Evolutionary conservation across 305 asterid genomes (phyloP).

Genomic region (Fraxinus ornus): DNA sequence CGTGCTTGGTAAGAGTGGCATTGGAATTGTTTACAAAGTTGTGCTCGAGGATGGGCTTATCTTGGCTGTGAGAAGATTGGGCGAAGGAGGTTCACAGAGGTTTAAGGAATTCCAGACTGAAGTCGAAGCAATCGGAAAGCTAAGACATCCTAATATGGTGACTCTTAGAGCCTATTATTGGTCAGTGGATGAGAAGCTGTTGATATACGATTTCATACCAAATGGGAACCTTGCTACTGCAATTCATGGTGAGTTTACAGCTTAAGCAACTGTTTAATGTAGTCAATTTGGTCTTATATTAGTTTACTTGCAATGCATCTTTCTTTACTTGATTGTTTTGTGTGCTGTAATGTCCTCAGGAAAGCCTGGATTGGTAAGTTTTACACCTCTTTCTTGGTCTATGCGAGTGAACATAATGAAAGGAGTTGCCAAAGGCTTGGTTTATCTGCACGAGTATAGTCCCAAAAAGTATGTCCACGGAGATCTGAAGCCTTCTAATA

Average conservation of each 20-base stretch:
- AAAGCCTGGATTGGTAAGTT: constrained; percentile 67
- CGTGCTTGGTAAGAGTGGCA: constrained; percentile 84
- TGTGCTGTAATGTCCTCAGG: constrained; percentile 40
- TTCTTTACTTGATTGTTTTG: not conserved
- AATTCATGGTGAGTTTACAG: constrained; percentile 56
- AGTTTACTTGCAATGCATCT: not conserved
- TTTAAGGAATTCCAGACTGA: constrained; percentile 81
- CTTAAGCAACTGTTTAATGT: not conserved
- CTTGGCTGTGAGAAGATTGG: constrained; percentile 84
- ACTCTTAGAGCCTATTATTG: constrained; percentile 83
- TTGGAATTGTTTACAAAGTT: constrained; percentile 83
- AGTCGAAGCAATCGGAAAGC: constrained; percentile 88
- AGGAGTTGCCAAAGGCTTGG: constrained; percentile 79
- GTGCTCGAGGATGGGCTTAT: constrained; percentile 78
- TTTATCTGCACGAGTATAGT: constrained; percentile 74
- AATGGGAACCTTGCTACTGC: constrained; percentile 77
- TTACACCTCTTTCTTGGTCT: constrained; percentile 69
- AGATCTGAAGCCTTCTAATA: constrained; percentile 78
- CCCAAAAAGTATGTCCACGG: constrained; percentile 93
- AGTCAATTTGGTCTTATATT: not conserved
- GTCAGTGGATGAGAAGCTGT: constrained; percentile 84
- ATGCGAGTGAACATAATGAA: constrained; percentile 67
- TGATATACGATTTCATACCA: constrained; percentile 69
- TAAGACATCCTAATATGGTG: constrained; percentile 66
- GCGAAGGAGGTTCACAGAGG: constrained; percentile 89